phyloP scores from a whole-genome alignment of 2,329 filamentous ascomycete genomes.

The Penicillium janthinellum region DNA sequence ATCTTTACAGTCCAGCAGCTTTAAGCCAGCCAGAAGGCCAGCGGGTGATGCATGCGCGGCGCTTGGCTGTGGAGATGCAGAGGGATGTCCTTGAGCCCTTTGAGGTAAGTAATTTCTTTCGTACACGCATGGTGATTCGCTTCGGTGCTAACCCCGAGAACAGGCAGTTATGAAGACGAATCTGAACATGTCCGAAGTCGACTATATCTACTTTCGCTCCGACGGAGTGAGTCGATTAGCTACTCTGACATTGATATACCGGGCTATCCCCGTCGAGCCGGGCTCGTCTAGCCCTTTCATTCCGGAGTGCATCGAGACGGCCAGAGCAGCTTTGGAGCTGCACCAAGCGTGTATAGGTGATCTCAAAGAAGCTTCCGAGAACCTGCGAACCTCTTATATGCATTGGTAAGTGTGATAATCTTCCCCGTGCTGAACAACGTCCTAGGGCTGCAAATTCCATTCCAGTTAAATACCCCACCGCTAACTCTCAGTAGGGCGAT shows the following conservation, averaged over 20 bases:
- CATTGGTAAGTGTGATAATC: slow-evolving; percentile 33
- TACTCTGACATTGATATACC: slow-evolving; percentile 44
- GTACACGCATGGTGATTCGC: background rate
- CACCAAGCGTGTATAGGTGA: slow-evolving; percentile 35
- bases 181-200: slow-evolving; percentile 26
- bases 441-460: background rate
- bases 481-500: slow-evolving; percentile 33
- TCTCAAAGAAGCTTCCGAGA: slow-evolving; percentile 31
- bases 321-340: slow-evolving; percentile 36
- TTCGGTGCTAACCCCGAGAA: background rate
- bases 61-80: slow-evolving; percentile 34
- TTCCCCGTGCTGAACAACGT: too few species aligned
- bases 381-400: slow-evolving; percentile 37
- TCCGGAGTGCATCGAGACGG: slow-evolving; percentile 41
- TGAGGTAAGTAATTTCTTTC: slow-evolving; percentile 21
- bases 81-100: slow-evolving; percentile 33
- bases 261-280: slow-evolving; percentile 38
- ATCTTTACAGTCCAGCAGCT: slow-evolving; percentile 51
- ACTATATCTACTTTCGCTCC: slow-evolving; percentile 33
- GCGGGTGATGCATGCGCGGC: slow-evolving; percentile 31
- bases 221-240: slow-evolving; percentile 41
- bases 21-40: slow-evolving; percentile 30
- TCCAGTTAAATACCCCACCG: background rate
- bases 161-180: slow-evolving; percentile 14
- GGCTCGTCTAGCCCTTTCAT: slow-evolving; percentile 34